Evolutionary conservation across 192 early-diverging fungal genomes (phyloP).

Genomic region (Phlyctochytrium planicorne): DNA sequence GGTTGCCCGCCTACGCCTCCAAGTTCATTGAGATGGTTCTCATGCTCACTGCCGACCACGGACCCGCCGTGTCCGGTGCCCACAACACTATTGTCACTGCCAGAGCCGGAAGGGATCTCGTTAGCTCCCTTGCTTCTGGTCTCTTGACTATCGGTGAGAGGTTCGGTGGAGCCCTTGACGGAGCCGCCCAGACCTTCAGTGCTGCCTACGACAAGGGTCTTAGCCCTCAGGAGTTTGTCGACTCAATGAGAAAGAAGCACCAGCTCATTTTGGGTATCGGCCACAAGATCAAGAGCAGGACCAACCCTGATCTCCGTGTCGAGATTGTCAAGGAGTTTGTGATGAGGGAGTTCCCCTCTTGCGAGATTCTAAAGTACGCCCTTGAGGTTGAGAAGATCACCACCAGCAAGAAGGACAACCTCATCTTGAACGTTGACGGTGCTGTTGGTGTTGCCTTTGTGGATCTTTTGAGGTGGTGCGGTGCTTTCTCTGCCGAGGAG

Average conservation of each 20-base stretch:
- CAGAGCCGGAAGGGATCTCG: constrained; percentile 96
- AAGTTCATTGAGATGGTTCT: constrained; percentile 99
- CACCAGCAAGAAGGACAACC: constrained; percentile 96
- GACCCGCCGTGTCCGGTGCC: constrained; percentile 94
- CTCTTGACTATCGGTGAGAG: constrained; percentile 97
- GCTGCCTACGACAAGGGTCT: constrained; percentile 90
- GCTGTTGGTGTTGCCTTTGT: constrained; percentile 95
- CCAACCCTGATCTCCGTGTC: constrained; percentile 97
- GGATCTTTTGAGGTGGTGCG: constrained; percentile 87
- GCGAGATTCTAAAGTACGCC: constrained; percentile 91
- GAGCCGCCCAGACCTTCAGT: constrained; percentile 90
- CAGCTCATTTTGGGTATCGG: constrained; percentile 98
- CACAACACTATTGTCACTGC: constrained; percentile 73
- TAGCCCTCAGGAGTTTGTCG: constrained; percentile 91
- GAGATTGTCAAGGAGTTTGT: constrained; percentile 94
- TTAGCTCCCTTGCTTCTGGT: constrained; percentile 92
- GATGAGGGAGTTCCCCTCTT: constrained; percentile 78
- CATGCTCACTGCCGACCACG: constrained; percentile 99
- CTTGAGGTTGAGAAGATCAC: constrained; percentile 92
- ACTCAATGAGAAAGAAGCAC: constrained; percentile 92
- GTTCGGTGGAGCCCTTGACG: constrained; percentile 97
- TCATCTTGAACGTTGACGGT: constrained; percentile 78
- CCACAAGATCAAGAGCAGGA: constrained; percentile 99
- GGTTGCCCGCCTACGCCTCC: constrained; percentile 90
- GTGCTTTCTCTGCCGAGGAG: constrained; percentile 91